Percentiles rank a stretch among this genome's conserved stretches.
These are phyloP conservation scores for Xerocomellus intermedius DNA, from an alignment of 768 basidiomycete species.

Conservation along the genomic window DNA sequence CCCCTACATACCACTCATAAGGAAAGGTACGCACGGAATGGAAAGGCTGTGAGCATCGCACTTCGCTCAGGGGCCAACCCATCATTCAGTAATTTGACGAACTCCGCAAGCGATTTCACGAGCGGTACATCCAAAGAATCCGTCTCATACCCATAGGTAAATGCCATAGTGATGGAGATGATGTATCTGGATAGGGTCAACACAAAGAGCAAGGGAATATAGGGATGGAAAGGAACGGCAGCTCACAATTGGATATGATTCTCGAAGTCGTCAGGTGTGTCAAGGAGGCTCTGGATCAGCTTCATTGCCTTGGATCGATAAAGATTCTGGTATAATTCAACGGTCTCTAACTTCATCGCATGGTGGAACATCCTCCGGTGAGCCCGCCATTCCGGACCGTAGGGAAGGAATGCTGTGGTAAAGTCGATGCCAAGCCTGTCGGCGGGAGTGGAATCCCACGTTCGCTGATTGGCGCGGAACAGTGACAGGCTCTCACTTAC, in stretches of 20 bases:
- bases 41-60: conserved; percentile 28
- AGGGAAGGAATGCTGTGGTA: conserved; percentile 28
- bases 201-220: neutral
- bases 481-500: conserved; percentile 8
- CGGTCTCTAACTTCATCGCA: conserved; percentile 19
- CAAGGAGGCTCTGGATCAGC: conserved; percentile 20
- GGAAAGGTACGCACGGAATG: conserved; percentile 23
- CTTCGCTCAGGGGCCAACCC: conserved; percentile 27
- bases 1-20: neutral
- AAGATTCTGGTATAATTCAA: conserved; percentile 20
- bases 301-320: conserved; percentile 22
- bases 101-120: conserved; percentile 27
- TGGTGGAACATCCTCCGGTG: conserved; percentile 32
- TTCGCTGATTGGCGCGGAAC: neutral
- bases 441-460: neutral
- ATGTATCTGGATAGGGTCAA: conserved; percentile 23
- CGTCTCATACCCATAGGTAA: conserved; percentile 31
- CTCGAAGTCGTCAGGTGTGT: conserved; percentile 25
- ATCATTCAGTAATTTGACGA: conserved; percentile 20
- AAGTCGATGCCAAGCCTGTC: conserved; percentile 31
- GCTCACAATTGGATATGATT: conserved; percentile 24
- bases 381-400: conserved; percentile 27
- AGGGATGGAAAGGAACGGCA: neutral
- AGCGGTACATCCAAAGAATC: conserved; percentile 27
- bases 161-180: conserved; percentile 31